These are phyloP conservation scores for Amanita molliuscula DNA, from an alignment of 768 basidiomycete species.

Conservation along the genomic window DNA sequence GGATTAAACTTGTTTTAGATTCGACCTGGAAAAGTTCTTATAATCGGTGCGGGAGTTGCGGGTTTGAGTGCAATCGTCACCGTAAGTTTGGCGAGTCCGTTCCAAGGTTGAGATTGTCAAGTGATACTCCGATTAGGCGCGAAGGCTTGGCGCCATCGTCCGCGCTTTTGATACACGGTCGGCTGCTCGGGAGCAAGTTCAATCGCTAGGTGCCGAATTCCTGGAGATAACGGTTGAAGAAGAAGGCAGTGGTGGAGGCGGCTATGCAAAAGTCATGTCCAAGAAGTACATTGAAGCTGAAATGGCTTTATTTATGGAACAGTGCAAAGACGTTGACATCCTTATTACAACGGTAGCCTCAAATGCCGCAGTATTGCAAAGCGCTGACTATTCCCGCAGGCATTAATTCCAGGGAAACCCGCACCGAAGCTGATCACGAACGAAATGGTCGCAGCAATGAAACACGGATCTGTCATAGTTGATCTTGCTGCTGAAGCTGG, in stretches of 20 bases:
- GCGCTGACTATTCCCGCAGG: conserved; percentile 25
- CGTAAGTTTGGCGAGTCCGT: conserved; percentile 24
- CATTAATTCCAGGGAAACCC: conserved; percentile 77
- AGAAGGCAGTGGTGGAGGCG: conserved; percentile 74
- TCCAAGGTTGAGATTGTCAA: background rate
- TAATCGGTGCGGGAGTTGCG: conserved; percentile 86
- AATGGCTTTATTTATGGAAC: conserved; percentile 82
- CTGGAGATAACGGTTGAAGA: conserved; percentile 74
- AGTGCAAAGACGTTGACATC: conserved; percentile 85
- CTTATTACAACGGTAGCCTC: conserved; percentile 69
- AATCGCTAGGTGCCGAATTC: conserved; percentile 85
- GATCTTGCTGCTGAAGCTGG: conserved; percentile 83
- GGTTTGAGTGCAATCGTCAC: conserved; percentile 85
- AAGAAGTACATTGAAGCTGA: conserved; percentile 85
- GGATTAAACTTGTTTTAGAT: conserved; percentile 35
- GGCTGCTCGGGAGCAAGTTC: conserved; percentile 81
- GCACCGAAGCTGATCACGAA: conserved; percentile 79
- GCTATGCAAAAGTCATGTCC: conserved; percentile 87
- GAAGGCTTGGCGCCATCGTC: conserved; percentile 79
- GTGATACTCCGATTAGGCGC: conserved; percentile 34
- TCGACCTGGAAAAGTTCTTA: conserved; percentile 76
- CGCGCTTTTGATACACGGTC: conserved; percentile 83
- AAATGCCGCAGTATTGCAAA: background rate
- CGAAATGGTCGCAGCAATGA: conserved; percentile 88
- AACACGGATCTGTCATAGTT: conserved; percentile 82